Base-by-base conservation (phyloP, 805 yeast species). In the Suhomyces sp. region DNA sequence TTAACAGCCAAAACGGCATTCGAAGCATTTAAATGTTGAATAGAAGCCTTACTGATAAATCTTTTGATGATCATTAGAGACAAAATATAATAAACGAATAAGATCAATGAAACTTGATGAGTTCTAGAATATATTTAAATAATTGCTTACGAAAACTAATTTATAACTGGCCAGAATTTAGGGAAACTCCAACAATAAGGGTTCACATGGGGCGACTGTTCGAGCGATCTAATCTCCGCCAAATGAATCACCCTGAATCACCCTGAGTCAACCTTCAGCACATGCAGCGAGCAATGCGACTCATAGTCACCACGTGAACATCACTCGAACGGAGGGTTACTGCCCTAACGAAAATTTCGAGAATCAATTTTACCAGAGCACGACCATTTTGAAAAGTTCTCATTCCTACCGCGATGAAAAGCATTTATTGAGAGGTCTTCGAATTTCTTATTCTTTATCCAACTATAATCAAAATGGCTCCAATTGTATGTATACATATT, bases 401-500 rank as follows among this genome's bases (percentile, higher is more conserved):
- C 42, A 38, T 9, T 15, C 23, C 23, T 17, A 38, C 42, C 42
- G 5, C 23, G 23, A 24, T 24, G 46, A 42, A 42, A 42, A 24
- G 17, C 23, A 42, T 42, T 42, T 42, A 42, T 42, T 19, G 24
- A 19, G 13, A 9, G 12, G 5, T 8, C 12, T 17, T 38, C 6
- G 24, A 19, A 38, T 1, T 10, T n/a, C 35, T 47, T 24, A 22
- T 46, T 40, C 49, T 47, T 48, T 47, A 49, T 24, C 48, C 36
- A 45, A 50, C 49, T 36, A 26, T 40, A 59, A 60, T 62, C 64
- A 76, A 67, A 82, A 87, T 88, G 96, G 96, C 96, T 85, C 96
- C 96, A 86, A 87, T 85, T 78, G 94, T 88, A 87, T 79, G 94
- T 87, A 73, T 66, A 61, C 52, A 33, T 17, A 33, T 44, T 42